Conservation (phyloP, 345 rosid species). For the Eucalyptus sp. region DNA sequence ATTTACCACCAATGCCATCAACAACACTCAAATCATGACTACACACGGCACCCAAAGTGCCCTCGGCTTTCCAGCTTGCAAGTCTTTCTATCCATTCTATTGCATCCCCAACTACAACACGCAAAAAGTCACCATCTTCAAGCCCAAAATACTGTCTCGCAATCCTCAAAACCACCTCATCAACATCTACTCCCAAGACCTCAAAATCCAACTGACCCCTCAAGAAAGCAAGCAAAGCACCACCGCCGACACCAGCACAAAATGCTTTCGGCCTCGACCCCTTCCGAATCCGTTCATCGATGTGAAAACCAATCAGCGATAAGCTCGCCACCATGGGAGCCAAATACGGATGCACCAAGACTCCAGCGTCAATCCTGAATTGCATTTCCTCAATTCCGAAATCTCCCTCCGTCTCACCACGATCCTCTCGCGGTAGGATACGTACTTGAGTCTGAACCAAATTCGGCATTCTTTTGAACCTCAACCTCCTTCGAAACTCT, state of each 20-base stretch:
- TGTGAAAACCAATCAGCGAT: slow-evolving; percentile 16
- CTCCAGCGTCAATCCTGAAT: slow-evolving; percentile 2
- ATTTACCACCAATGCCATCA: slow-evolving; percentile 1
- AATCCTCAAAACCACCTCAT: slow-evolving; percentile 48
- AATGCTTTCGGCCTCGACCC: slow-evolving; percentile 41
- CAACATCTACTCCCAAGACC: slow-evolving; percentile 64
- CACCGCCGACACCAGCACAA: slow-evolving; percentile 86
- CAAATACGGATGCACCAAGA: slow-evolving; percentile 67
- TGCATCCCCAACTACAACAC: slow-evolving; percentile 38
- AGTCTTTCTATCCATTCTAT: slow-evolving; percentile 31
- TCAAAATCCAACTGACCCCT: slow-evolving; percentile 38
- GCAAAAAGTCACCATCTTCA: slow-evolving; percentile 21
- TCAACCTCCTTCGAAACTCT: slow-evolving; percentile 72
- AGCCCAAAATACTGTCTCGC: slow-evolving; percentile 60
- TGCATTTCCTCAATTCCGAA: neutral
- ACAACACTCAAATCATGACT: neutral
- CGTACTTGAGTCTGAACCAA: slow-evolving; percentile 54
- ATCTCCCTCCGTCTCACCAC: neutral
- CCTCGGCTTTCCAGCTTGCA: neutral
- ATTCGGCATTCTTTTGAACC: slow-evolving; percentile 85
- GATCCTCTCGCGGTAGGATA: slow-evolving; percentile 10
- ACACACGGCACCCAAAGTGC: neutral
- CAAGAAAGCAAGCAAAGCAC: slow-evolving; percentile 65
- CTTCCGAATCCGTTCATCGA: slow-evolving; percentile 2
- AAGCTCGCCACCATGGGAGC: slow-evolving; percentile 73